phyloP scores from a whole-genome alignment of 192 early-diverging fungal species.

The Entomortierella lignicola region DNA sequence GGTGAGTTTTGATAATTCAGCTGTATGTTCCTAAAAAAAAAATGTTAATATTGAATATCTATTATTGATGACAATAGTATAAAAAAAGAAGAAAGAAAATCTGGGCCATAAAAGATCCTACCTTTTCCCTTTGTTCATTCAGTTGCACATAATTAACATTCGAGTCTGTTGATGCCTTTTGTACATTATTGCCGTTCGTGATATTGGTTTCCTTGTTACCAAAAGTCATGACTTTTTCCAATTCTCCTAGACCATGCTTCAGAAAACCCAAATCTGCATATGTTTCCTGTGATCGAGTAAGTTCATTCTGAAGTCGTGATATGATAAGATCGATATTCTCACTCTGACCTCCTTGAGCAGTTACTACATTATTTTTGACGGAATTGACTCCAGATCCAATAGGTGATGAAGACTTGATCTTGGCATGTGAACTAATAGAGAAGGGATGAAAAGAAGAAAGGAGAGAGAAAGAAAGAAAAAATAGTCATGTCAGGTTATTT shows the following conservation, averaged over 20 bases:
- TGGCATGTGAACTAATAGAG: constrained; percentile 28
- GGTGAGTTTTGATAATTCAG: constrained; percentile 17
- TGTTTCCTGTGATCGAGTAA: constrained; percentile 46
- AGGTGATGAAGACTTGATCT: constrained; percentile 22
- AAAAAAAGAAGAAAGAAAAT: too few relatives aligned
- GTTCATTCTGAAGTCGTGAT: constrained; percentile 46
- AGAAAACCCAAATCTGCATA: constrained; percentile 41
- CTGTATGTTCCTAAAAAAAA: constrained; percentile 6
- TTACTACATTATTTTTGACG: constrained; percentile 6
- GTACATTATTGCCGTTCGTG: constrained; percentile 1
- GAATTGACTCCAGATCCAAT: constrained; percentile 18
- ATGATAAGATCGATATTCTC: constrained; percentile 51
- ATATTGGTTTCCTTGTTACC: background rate
- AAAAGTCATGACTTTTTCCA: constrained; percentile 34
- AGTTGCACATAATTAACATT: constrained; percentile 4
- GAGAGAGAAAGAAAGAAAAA: background rate
- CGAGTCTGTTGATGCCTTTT: background rate
- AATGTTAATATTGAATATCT: background rate
- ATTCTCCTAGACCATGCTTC: constrained; percentile 36
- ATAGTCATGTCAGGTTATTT: background rate
- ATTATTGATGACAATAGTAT: too few relatives aligned
- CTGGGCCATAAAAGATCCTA: background rate
- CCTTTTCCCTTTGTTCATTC: constrained; percentile 18
- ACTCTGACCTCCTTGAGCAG: constrained; percentile 23
- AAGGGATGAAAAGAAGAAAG: background rate